phyloP scores from a whole-genome alignment of 2,329 filamentous ascomycete genomes.

The Metarhizium humberi region DNA sequence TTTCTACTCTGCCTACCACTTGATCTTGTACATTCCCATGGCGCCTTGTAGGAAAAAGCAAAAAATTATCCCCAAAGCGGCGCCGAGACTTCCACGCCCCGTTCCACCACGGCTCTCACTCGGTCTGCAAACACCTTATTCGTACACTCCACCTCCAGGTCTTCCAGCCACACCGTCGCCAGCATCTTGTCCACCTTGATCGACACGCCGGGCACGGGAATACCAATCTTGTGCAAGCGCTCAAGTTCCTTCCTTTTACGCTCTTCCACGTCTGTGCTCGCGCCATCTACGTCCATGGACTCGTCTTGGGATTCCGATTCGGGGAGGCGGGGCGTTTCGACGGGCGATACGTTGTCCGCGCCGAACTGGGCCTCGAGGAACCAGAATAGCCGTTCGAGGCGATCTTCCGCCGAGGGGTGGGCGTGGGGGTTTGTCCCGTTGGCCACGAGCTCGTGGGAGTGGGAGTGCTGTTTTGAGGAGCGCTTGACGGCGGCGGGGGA shows the following conservation, averaged over 20 bases:
- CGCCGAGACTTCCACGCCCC: conserved; percentile 78
- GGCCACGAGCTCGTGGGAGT: conserved; percentile 29
- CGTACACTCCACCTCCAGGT: conserved; percentile 77
- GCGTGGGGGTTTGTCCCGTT: conserved; percentile 58
- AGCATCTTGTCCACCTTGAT: conserved; percentile 82
- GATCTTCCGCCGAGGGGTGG: conserved; percentile 61
- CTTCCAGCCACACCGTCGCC: conserved; percentile 86
- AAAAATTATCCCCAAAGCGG: conserved; percentile 55
- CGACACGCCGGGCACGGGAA: conserved; percentile 81
- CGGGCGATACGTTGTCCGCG: conserved; percentile 67
- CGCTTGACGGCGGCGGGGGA: conserved; percentile 91
- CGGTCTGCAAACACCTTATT: conserved; percentile 73
- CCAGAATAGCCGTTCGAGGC: conserved; percentile 79
- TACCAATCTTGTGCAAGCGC: conserved; percentile 71
- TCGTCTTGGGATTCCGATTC: neutral
- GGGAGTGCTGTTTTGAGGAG: conserved; percentile 19
- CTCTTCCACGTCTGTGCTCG: conserved; percentile 39
- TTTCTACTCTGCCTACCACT: no score
- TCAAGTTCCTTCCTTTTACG: conserved; percentile 63
- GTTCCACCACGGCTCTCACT: conserved; percentile 80
- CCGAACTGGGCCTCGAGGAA: conserved; percentile 98
- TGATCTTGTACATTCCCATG: neutral
- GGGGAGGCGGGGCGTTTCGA: conserved; percentile 43
- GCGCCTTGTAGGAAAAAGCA: no score
- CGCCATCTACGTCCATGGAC: conserved; percentile 19